Base-by-base conservation (phyloP, 2,329 filamentous ascomycete genomes). In the Thielaviopsis populi region DNA sequence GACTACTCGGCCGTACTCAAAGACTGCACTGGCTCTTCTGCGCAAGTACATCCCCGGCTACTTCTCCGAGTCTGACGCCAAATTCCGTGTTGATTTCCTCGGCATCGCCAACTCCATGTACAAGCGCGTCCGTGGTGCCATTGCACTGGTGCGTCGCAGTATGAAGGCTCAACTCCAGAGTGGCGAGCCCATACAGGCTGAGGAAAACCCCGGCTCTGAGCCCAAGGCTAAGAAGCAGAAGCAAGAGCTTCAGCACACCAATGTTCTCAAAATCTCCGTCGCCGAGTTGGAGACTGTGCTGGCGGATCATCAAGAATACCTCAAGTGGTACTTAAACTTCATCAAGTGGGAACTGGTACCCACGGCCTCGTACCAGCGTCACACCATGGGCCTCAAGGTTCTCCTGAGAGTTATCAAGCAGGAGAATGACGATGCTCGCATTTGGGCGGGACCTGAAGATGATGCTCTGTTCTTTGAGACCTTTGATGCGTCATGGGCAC, bases 281-380 rank as follows among this genome's bases (percentile, higher is more conserved):
- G 66, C 68, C 6, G 72, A 75, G 62, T 69, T 78, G 5, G 67
- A 70, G 27, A 68, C 74, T 22, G 76, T 74, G 19, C 70, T 83
- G 48, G 68, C 73, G 40, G 78, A 77, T 66, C 87, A 85, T 69
- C 73, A 81, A 41, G 73, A 75, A 0, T 96, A 95, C 69, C 68
- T 95, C n/a, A 71, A 73, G 1, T 91, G 88, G 84, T 95, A 92
- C 70, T 69, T 89, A 1, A 70, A 75, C 1, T 94, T 95, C 68
- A 73, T 96, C 5, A 79, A 83, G 62, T 76, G 77, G 43, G 91
- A 97, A 69, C 76, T 99, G 24, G 81, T 83, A 2, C 85, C 91
- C 1, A 91, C 87, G 0, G 84, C 89, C 17, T 94, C 91, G 11
- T 99, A 97, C 70, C 91, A 95, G 71, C 83, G 91, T 6, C 92